phyloP scores from a whole-genome alignment of 257 asterid species.

The Cruciata laevipes region DNA sequence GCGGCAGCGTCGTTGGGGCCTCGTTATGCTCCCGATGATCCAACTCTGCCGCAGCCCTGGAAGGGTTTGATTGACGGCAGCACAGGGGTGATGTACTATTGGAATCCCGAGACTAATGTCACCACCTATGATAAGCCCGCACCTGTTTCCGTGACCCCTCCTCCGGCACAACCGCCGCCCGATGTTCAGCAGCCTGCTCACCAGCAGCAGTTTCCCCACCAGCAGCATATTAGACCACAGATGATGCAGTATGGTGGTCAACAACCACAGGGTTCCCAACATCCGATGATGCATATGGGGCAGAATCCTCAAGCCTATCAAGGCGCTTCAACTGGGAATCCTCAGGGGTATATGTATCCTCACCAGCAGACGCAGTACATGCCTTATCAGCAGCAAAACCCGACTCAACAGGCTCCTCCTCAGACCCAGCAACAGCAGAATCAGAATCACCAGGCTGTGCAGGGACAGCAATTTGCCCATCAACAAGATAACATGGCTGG shows the following conservation, averaged over 20 bases:
- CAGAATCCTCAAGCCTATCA: conserved; percentile 35
- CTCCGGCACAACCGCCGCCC: conserved; percentile 47
- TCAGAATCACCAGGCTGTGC: conserved; percentile 42
- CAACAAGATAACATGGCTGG: conserved; percentile 57
- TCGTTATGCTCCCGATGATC: conserved; percentile 96
- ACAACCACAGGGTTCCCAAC: conserved; percentile 19
- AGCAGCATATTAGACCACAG: conserved; percentile 32
- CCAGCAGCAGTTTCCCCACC: background rate
- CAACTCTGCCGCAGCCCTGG: conserved; percentile 95
- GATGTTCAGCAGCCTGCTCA: conserved; percentile 27
- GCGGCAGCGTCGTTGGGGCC: conserved; percentile 25
- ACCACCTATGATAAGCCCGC: conserved; percentile 90
- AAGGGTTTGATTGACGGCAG: conserved; percentile 74
- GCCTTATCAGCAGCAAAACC: conserved; percentile 54
- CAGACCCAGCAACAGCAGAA: conserved; percentile 39
- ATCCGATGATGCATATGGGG: conserved; percentile 20
- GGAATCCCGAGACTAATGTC: conserved; percentile 93
- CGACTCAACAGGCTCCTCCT: conserved; percentile 40
- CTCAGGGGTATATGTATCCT: conserved; percentile 51
- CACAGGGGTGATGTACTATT: conserved; percentile 77
- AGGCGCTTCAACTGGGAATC: conserved; percentile 43
- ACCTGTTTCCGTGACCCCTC: conserved; percentile 28
- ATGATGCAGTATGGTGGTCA: conserved; percentile 9
- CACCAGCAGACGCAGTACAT: conserved; percentile 50
- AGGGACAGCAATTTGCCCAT: conserved; percentile 51